A percentile compares a stretch with the other conserved stretches of the same genome.
phyloP scores from a whole-genome alignment of 108 stramenopile species.

The Cyclotella baltica region DNA sequence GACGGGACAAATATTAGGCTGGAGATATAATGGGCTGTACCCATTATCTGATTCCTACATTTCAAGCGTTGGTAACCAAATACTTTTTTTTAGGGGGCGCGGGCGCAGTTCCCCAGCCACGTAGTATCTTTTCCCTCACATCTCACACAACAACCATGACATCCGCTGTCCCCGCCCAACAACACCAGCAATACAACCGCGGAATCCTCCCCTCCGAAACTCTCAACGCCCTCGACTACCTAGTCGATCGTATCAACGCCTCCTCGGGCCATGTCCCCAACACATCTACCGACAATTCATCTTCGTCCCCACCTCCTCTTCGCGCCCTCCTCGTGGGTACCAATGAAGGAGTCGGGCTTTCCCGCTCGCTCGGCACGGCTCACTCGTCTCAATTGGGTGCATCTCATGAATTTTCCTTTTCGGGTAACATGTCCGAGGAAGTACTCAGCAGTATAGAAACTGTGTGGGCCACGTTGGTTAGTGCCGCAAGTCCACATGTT shows the following conservation, averaged over 20 bases:
- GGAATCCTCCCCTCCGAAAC: conserved; percentile 56
- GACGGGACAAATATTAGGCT: too few species aligned
- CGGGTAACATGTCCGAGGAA: conserved; percentile 46
- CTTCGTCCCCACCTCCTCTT: conserved; percentile 31
- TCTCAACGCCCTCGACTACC: conserved; percentile 48
- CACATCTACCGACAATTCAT: not conserved
- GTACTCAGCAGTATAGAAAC: conserved; percentile 51
- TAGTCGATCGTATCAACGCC: conserved; percentile 60
- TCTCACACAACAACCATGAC: not conserved
- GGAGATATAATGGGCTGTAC: too few species aligned
- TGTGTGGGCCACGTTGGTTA: conserved; percentile 53
- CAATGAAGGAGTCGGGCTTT: conserved; percentile 57
- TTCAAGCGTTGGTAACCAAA: too few species aligned
- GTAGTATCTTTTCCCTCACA: not conserved
- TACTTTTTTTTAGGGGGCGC: too few species aligned
- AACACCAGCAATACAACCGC: conserved; percentile 36
- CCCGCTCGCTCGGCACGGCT: conserved; percentile 56
- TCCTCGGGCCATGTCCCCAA: conserved; percentile 38
- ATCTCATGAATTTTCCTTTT: conserved; percentile 9
- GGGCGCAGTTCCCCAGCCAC: too few species aligned
- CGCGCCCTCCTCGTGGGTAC: conserved; percentile 55
- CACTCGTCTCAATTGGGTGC: conserved; percentile 14
- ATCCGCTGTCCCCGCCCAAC: not conserved
- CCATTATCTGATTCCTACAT: too few species aligned
- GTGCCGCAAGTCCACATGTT: conserved; percentile 51